Evolutionary conservation across 2,329 filamentous ascomycete genomes (phyloP), one percentile per base, ranked within the genome.

Genomic region (Colletotrichum salicis): DNA sequence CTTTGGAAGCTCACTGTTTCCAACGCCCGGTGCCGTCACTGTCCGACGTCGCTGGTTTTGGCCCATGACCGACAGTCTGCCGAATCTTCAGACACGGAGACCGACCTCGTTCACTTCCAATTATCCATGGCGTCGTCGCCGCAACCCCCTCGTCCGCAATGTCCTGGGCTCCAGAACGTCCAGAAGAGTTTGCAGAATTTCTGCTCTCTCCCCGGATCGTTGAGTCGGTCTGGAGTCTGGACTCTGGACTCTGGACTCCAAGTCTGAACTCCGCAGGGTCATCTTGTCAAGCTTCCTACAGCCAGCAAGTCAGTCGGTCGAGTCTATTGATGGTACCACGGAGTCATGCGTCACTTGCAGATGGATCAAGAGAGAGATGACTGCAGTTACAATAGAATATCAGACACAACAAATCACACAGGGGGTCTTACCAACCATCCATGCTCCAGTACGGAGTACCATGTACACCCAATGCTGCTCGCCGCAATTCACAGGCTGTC

Each of bases 11-110:
- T 51, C 70, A 72, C 65, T 56, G 70, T 72, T 27, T 60, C 45
- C 10, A 60, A 45, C 41, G 22, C 33, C 37, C 24, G 59, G 51
- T 64, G 60, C 65, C 70, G 70, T 61, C 65, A 72, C 70, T 72
- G 65, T 72, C 59, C 35, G 57, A 56, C 55, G 35, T 69, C 54
- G 54, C 55, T 69, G 55, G 7, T 41, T 72, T 57, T 64, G 55
- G 65, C 59, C 55, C 31, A n/a, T 19, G 33, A 69, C 48, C n/a
- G 31, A 70, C 65, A 48, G 60, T 56, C 35, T 33, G 29, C 24
- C 41, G 5, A n/a, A 54, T 29, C 15, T 24, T 55, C 55, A 64
- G 33, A 35, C 65, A 69, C 69, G 65, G 59, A 64, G 65, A 33
- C 13, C 61, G 11, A 29, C 22, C 11, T 29, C 7, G 19, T 64